These are phyloP conservation scores for Tricholoma furcatifolium DNA, from an alignment of 768 basidiomycete species.

Conservation along the genomic window DNA sequence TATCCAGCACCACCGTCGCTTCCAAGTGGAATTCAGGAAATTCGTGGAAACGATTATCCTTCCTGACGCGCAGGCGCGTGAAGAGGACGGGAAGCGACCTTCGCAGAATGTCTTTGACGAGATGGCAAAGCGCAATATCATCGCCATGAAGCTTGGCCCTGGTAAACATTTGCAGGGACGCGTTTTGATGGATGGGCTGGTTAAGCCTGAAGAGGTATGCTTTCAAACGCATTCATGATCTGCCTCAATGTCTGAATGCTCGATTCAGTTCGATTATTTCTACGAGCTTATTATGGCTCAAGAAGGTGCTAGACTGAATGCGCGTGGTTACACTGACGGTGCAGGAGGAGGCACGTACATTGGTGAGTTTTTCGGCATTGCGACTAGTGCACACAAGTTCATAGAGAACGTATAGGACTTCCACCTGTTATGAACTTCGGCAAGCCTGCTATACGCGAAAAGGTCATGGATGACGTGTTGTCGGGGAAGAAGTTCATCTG, in stretches of 20 bases:
- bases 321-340: constrained; percentile 79
- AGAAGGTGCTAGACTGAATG: constrained; percentile 67
- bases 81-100: constrained; percentile 81
- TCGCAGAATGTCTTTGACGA: constrained; percentile 67
- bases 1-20: constrained; percentile 18
- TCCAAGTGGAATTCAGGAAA: constrained; percentile 62
- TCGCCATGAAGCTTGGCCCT: constrained; percentile 86
- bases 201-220: constrained; percentile 69
- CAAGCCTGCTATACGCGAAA: constrained; percentile 57
- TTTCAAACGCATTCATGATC: background rate
- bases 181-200: constrained; percentile 66
- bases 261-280: constrained; percentile 72
- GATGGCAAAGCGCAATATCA: constrained; percentile 46
- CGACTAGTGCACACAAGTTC: background rate
- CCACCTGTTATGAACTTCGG: constrained; percentile 83
- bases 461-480: constrained; percentile 57
- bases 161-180: constrained; percentile 81
- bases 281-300: constrained; percentile 75
- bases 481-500: constrained; percentile 70
- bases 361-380: constrained; percentile 14
- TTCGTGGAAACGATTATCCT: constrained; percentile 72
- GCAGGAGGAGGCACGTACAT: constrained; percentile 48
- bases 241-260: background rate
- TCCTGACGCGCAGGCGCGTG: constrained; percentile 56
- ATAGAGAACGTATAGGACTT: constrained; percentile 37